Conservation (phyloP, 2,329 filamentous ascomycete species). For the Cladophialophora carrionii region DNA sequence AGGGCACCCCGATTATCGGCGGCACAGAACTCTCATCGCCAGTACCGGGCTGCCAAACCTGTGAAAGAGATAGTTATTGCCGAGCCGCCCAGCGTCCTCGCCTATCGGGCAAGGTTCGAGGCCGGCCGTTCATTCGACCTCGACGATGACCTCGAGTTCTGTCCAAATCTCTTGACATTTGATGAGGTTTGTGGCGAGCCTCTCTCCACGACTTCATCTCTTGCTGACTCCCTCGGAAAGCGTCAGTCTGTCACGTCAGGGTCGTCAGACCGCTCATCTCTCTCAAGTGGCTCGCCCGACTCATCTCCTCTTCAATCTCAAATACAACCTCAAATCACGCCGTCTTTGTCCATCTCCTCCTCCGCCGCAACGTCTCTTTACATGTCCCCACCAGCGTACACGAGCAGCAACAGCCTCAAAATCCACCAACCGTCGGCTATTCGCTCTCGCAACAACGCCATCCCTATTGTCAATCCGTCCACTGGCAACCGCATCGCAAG, state of each 20-base stretch:
- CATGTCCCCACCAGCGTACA: constrained; percentile 59
- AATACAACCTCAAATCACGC: constrained; percentile 70
- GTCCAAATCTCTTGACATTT: constrained; percentile 87
- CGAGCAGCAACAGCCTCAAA: constrained; percentile 75
- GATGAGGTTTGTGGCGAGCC: constrained; percentile 69
- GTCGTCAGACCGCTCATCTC: constrained; percentile 86
- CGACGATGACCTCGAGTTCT: constrained; percentile 95
- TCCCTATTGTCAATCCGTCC: constrained; percentile 94
- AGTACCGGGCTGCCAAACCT: constrained; percentile 80
- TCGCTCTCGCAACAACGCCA: constrained; percentile 77
- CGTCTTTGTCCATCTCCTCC: constrained; percentile 76
- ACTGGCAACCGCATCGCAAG: constrained; percentile 87
- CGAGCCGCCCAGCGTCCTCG: constrained; percentile 73
- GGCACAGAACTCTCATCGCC: constrained; percentile 80
- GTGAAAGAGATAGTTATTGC: constrained; percentile 75
- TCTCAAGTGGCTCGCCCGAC: constrained; percentile 92
- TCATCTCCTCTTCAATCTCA: constrained; percentile 88
- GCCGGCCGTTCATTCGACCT: constrained; percentile 91
- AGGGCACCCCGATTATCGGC: constrained; percentile 79
- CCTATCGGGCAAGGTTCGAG: constrained; percentile 87
- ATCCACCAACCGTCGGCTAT: constrained; percentile 89
- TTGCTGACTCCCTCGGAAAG: constrained; percentile 54
- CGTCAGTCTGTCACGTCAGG: constrained; percentile 88
- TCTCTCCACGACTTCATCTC: constrained; percentile 31
- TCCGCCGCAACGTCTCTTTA: constrained; percentile 58